Evolutionary conservation across 441 rosid species (phyloP).

Genomic region (Adansonia madagascariensis): DNA sequence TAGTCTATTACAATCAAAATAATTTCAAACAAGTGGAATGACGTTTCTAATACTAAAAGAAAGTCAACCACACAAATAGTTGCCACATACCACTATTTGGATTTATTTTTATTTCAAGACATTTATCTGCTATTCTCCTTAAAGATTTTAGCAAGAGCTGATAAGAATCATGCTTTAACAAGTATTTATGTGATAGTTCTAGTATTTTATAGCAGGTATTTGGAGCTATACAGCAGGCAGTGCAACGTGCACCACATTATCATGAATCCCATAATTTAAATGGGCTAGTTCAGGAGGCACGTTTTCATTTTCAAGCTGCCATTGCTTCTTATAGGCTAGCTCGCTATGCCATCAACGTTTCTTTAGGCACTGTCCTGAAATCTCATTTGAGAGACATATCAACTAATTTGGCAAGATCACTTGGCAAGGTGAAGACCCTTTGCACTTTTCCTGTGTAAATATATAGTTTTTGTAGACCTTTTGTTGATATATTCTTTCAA

Average conservation of each 20-base stretch:
- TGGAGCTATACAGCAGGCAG: slow-evolving; percentile 88
- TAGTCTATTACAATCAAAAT: neutral
- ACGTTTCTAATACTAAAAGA: neutral
- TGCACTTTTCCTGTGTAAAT: slow-evolving; percentile 9
- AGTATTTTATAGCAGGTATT: slow-evolving; percentile 62
- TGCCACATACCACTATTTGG: neutral
- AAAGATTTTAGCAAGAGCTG: slow-evolving; percentile 16
- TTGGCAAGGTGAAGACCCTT: slow-evolving; percentile 60
- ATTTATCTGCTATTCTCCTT: neutral
- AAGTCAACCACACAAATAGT: slow-evolving; percentile 8
- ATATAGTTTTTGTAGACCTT: slow-evolving; percentile 27
- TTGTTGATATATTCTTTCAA: slow-evolving; percentile 7
- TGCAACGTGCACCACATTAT: slow-evolving; percentile 76
- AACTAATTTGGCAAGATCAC: slow-evolving; percentile 81
- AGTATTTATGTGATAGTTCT: slow-evolving; percentile 22
- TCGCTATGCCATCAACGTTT: slow-evolving; percentile 52
- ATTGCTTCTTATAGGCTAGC: slow-evolving; percentile 69
- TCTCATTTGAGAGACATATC: slow-evolving; percentile 61
- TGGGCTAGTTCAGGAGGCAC: slow-evolving; percentile 87
- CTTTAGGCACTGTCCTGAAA: slow-evolving; percentile 42
- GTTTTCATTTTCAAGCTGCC: slow-evolving; percentile 64
- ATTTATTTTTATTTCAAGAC: neutral
- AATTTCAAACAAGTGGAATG: slow-evolving; percentile 2
- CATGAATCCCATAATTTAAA: slow-evolving; percentile 86
- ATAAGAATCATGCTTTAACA: slow-evolving; percentile 3